Conservation (phyloP, 2,329 filamentous ascomycete species). For the Aureobasidium sp. region DNA sequence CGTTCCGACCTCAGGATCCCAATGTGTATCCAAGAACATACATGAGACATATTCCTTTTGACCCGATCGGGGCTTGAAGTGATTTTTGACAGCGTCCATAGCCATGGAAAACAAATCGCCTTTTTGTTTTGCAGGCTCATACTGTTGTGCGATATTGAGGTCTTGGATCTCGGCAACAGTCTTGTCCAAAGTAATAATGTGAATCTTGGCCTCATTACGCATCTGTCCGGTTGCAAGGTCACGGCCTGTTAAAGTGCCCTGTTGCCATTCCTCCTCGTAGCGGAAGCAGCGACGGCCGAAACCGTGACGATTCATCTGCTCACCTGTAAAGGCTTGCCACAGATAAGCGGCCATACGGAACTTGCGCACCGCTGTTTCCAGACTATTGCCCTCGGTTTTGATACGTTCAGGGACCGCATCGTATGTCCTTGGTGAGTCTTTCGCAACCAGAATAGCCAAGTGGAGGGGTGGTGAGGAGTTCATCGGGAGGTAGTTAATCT, state of each 20-base stretch:
- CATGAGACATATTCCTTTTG: constrained; percentile 87
- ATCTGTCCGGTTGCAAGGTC: constrained; percentile 66
- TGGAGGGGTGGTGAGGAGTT: constrained; percentile 76
- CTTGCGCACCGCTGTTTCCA: constrained; percentile 77
- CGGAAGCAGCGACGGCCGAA: constrained; percentile 80
- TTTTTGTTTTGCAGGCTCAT: constrained; percentile 60
- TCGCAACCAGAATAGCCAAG: constrained; percentile 77
- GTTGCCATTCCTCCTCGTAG: constrained; percentile 92
- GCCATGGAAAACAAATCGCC: constrained; percentile 72
- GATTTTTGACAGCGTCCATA: constrained; percentile 65
- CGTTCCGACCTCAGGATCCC: constrained; percentile 65
- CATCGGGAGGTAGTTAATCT: constrained; percentile 78
- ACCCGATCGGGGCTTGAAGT: constrained; percentile 67
- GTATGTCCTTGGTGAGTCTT: constrained; percentile 79
- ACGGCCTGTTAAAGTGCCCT: constrained; percentile 68
- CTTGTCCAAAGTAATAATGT: constrained; percentile 74
- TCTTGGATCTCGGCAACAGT: constrained; percentile 78
- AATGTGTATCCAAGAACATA: constrained; percentile 79
- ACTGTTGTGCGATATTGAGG: constrained; percentile 71
- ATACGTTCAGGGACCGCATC: constrained; percentile 71
- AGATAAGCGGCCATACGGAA: constrained; percentile 93
- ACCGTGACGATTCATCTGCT: constrained; percentile 89
- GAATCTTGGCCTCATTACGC: constrained; percentile 85
- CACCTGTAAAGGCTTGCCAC: constrained; percentile 94
- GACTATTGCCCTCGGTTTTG: constrained; percentile 71